Percentiles rank a stretch among this genome's conserved stretches.
Conservation (phyloP, 192 early-diverging fungal species). For the Allomyces macrogynus region DNA sequence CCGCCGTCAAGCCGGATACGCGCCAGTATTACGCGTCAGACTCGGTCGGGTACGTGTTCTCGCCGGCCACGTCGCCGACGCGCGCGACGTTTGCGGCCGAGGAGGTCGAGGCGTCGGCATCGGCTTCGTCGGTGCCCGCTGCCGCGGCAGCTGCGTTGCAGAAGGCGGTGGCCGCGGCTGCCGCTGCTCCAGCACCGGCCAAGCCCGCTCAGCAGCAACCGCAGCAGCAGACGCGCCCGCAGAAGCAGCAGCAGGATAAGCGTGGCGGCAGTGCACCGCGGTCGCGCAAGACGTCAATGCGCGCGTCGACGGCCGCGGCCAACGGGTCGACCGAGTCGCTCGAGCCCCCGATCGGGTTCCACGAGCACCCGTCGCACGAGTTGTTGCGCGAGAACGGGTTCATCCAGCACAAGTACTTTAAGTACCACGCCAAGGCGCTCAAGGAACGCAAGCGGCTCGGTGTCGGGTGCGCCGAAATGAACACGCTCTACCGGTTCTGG, state of each 20-base stretch:
- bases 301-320: background rate
- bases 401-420: constrained; percentile 87
- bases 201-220: constrained; percentile 12
- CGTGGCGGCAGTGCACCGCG: background rate
- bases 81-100: constrained; percentile 23
- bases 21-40: constrained; percentile 48
- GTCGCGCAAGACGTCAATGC: background rate
- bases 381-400: constrained; percentile 92
- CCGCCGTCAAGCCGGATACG: constrained; percentile 25
- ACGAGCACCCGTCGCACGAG: constrained; percentile 79
- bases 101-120: constrained; percentile 15
- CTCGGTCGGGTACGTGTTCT: constrained; percentile 50
- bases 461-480: constrained; percentile 88
- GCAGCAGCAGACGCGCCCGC: background rate
- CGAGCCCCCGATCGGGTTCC: background rate
- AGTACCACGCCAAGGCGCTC: constrained; percentile 81
- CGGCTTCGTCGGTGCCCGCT: background rate
- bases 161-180: constrained; percentile 8
- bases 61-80: constrained; percentile 46
- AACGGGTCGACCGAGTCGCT: background rate
- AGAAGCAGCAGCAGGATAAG: background rate
- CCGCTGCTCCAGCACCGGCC: constrained; percentile 14
- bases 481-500: constrained; percentile 95
- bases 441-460: constrained; percentile 81
- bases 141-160: constrained; percentile 12